phyloP scores from a whole-genome alignment of 495 filamentous ascomycete genomes.

The Aspergillus coremiiformis region DNA sequence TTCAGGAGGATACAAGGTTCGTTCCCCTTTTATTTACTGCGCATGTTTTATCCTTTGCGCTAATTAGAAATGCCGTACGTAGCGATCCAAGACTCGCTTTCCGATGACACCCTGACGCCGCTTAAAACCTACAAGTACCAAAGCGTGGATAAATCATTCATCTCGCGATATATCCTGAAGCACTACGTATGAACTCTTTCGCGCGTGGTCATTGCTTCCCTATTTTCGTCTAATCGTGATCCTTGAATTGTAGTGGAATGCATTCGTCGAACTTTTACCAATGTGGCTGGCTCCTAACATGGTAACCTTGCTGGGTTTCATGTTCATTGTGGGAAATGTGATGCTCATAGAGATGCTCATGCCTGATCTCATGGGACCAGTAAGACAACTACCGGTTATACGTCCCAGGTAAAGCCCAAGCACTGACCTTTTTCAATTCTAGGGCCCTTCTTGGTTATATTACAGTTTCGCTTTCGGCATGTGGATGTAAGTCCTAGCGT shows the following conservation, averaged over 20 bases:
- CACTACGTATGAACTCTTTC: conserved; percentile 68
- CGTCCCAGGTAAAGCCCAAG: conserved; percentile 7
- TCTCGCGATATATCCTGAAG: conserved; percentile 86
- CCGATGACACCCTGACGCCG: conserved; percentile 66
- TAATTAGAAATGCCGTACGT: conserved; percentile 11
- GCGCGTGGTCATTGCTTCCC: not conserved
- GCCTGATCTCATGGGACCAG: conserved; percentile 88
- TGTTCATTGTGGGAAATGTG: conserved; percentile 86
- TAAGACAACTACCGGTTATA: conserved; percentile 35
- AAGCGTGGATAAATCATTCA: conserved; percentile 90
- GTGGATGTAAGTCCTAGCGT: conserved; percentile 60
- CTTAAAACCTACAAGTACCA: conserved; percentile 96
- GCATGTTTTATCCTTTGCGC: not conserved
- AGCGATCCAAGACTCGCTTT: conserved; percentile 54
- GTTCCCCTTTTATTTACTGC: not conserved
- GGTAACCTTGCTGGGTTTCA: conserved; percentile 92
- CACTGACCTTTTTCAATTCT: conserved; percentile 15
- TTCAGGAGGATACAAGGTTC: conserved; percentile 40
- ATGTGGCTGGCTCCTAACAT: conserved; percentile 97
- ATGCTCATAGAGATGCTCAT: conserved; percentile 70
- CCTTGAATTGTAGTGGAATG: conserved; percentile 71
- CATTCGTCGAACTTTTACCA: conserved; percentile 83
- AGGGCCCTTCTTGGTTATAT: conserved; percentile 88
- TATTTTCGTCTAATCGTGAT: conserved; percentile 7
- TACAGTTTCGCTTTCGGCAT: conserved; percentile 89